A percentile compares a stretch with the other conserved stretches of the same genome.
Conservation (phyloP, 2,329 filamentous ascomycete genomes). For the Stachybotrys chlorohalonatus region DNA sequence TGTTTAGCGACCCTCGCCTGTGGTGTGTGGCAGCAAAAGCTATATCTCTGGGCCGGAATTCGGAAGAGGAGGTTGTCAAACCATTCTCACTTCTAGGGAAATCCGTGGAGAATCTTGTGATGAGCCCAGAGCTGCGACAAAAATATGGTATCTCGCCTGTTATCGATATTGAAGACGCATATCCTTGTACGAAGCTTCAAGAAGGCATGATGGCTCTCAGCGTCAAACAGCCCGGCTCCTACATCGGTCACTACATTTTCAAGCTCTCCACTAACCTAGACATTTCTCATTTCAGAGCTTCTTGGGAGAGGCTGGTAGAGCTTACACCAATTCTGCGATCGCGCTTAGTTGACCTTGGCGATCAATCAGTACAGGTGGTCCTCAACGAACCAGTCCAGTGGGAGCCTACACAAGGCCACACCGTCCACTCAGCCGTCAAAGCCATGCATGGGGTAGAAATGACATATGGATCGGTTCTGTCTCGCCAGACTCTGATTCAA, state of each 20-base stretch:
- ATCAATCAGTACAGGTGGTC: not conserved
- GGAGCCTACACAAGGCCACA: not conserved
- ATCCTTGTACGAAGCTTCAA: conserved; percentile 1
- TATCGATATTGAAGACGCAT: not conserved
- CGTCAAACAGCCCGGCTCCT: not conserved
- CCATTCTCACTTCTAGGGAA: not conserved
- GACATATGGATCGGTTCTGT: not conserved
- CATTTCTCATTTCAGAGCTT: not conserved
- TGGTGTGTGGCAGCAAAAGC: not conserved
- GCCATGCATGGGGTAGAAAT: not conserved
- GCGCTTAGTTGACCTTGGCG: not conserved
- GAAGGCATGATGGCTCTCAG: conserved; percentile 1
- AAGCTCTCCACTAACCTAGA: not conserved
- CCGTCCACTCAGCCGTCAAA: not conserved
- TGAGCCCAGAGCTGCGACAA: not conserved
- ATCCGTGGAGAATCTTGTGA: not conserved
- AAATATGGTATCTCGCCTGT: not conserved
- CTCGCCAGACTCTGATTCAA: not conserved
- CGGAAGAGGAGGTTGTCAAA: not conserved
- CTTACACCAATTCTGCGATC: not conserved
- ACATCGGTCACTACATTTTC: not conserved
- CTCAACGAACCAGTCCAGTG: conserved; percentile 1
- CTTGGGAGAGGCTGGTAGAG: not conserved
- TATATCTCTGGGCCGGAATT: not conserved
- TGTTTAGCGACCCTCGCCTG: conserved; percentile 10